Conservation (phyloP, 768 basidiomycete genomes). For the Macrolepiota dolichaula region DNA sequence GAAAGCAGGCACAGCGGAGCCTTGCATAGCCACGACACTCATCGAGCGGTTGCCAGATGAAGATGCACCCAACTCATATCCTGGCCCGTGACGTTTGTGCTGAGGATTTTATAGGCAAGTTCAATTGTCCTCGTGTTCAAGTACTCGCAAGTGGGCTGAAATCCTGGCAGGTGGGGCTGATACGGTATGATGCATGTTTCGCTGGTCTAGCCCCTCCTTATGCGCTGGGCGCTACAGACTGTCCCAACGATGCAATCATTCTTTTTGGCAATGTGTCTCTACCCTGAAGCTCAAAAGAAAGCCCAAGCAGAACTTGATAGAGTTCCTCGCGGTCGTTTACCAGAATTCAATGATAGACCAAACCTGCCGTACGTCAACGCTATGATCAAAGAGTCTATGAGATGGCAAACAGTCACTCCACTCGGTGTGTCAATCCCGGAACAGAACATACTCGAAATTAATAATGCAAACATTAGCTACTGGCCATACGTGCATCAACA, state of each 20-base stretch:
- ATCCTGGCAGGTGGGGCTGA: conserved; percentile 9
- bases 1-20: neutral
- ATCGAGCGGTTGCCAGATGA: neutral
- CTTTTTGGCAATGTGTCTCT: conserved; percentile 18
- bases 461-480: neutral
- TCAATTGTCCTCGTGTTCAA: neutral
- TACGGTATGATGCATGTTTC: conserved; percentile 1
- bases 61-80: neutral
- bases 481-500: conserved; percentile 23
- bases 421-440: conserved; percentile 20
- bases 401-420: conserved; percentile 19
- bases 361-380: no score
- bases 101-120: neutral
- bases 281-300: no score
- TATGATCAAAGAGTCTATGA: conserved; percentile 21
- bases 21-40: no score
- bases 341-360: conserved; percentile 25
- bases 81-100: neutral
- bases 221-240: neutral
- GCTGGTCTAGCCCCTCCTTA: neutral
- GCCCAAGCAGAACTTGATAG: conserved; percentile 34
- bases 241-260: conserved; percentile 14
- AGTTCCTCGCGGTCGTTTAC: conserved; percentile 27
- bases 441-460: neutral
- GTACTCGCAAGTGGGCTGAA: neutral